Evolutionary conservation across 2,329 filamentous ascomycete species (phyloP), one percentile per base, ranked within the genome.

Genomic region (Aspergillus brasiliensis): DNA sequence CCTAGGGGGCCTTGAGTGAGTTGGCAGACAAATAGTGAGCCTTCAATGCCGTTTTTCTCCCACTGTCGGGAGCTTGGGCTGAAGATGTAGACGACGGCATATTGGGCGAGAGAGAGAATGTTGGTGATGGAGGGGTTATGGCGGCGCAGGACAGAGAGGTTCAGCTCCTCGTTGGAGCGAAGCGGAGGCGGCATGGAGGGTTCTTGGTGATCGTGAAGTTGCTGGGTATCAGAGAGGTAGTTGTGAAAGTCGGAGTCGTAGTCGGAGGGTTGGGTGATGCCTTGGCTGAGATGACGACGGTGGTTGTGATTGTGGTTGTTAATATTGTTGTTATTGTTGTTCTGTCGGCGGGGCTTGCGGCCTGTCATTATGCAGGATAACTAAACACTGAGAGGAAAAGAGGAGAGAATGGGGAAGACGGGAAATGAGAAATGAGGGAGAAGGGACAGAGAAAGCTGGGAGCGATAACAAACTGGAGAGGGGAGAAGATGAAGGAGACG

Each of bases 1-100:
- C 68, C 80, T 62, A 76, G 60, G 34, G 68, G 38, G 51, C 78
- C 63, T 77, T 82, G 66, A 57, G 71, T 65, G 61, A 88, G 78
- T 64, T 90, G 84, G 80, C 91, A 96, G 56, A 98, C 86, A 75
- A 98, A 99, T 65, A 98, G 81, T 11, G 91, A 91, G 40, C 95
- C 95, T 77, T 97, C 93, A 10, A 93, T 84, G 58, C 88, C 90
- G 48, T 85, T 86, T 80, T 96, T 96, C 73, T 95, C 90, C 95
- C 95, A 98, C 61, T 82, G 78, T 55, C 84, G 80, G 2, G 86
- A 83, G 4, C 82, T 77, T 49, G 86, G 82, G 62, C 83, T 86
- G 79, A 96, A 95, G 51, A 84, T 85, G 81, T 97, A 98, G 66
- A 97, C 84, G 37, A 95, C 91, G 25, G 91, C 90, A 70, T 94